Base-by-base conservation (phyloP, 345 rosid genomes). In the Citrus glauca region DNA sequence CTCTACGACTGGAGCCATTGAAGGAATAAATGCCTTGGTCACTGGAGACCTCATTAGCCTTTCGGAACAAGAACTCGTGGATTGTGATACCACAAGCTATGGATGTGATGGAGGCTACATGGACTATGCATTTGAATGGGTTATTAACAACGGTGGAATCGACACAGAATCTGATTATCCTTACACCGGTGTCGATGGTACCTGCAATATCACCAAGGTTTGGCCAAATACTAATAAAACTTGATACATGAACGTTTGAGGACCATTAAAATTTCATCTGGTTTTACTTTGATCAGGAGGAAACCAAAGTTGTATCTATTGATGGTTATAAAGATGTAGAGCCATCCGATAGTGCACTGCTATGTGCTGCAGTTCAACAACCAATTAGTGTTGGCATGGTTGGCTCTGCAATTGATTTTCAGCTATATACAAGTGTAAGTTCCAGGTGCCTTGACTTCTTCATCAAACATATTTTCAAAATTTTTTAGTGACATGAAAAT, bases 101-200 rank as follows among this genome's bases (percentile, higher is more conserved):
- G 96, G 96, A 17, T 91, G 96, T n/a, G 93, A 90, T 0, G 96
- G 96, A 32, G 96, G 93, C 37, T 83, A 91, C 64, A 86, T 91
- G 96, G 92, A 90, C 79, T 91, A 91, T 14, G 96, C 92, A 4
- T 91, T 91, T 62, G 93, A 91, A 75, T 91, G 96, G 96, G 84
- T 90, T 78, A 83, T 87, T 27, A 78, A 72, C 79, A 91, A 90
- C 10, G 96, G 93, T 9, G 96, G 96, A 5, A 90, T 91, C 16
- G 92, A 88, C n/a, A 83, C 88, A 0, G 93, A 90, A 81, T 37
- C 84, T 0, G 79, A 87, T 78, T 91, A 91, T 57, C 88, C 96
- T 40, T 91, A 91, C 74, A 87, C 87, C 0, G 96, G 90, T 20
- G 67, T 61, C 9, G 88, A 82, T 69, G 93, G 93, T 20, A 84